phyloP scores from a whole-genome alignment of 2,329 filamentous ascomycete genomes.

The Neocatenulostroma microsporum region DNA sequence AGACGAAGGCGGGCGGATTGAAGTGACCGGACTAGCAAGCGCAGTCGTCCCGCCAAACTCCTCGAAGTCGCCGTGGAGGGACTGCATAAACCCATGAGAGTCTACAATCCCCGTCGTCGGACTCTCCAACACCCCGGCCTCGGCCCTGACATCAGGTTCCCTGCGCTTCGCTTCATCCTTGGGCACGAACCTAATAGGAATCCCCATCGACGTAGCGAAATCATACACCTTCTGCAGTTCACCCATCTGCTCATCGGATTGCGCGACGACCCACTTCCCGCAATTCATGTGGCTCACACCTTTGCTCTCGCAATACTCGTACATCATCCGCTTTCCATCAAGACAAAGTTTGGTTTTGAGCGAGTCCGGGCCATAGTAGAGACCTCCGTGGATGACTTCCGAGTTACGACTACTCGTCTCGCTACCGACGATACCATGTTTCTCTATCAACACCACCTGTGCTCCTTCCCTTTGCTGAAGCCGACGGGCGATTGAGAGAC shows the following conservation, averaged over 20 bases:
- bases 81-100: slow-evolving; percentile 75
- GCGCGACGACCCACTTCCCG: slow-evolving; percentile 94
- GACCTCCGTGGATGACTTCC: slow-evolving; percentile 91
- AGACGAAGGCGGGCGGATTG: slow-evolving; percentile 43
- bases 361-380: slow-evolving; percentile 72
- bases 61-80: slow-evolving; percentile 68
- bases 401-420: slow-evolving; percentile 88
- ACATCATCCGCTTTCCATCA: slow-evolving; percentile 66
- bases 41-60: slow-evolving; percentile 68
- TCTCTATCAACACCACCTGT: slow-evolving; percentile 71
- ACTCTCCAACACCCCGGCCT: slow-evolving; percentile 69
- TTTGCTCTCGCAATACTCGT: slow-evolving; percentile 63
- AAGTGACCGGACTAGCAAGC: slow-evolving; percentile 57
- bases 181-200: slow-evolving; percentile 66
- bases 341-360: slow-evolving; percentile 83
- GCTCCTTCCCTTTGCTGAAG: slow-evolving; percentile 55
- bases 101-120: slow-evolving; percentile 86
- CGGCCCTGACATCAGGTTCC: slow-evolving; percentile 70
- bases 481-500: slow-evolving; percentile 68
- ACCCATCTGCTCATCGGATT: slow-evolving; percentile 62
- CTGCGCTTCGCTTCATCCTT: slow-evolving; percentile 51
- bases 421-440: slow-evolving; percentile 65
- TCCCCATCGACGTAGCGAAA: slow-evolving; percentile 48
- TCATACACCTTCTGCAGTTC: slow-evolving; percentile 51
- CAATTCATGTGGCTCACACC: slow-evolving; percentile 64